These are phyloP conservation scores for Clonostachys solani DNA, from an alignment of 2,329 filamentous ascomycete species.

Conservation along the genomic window DNA sequence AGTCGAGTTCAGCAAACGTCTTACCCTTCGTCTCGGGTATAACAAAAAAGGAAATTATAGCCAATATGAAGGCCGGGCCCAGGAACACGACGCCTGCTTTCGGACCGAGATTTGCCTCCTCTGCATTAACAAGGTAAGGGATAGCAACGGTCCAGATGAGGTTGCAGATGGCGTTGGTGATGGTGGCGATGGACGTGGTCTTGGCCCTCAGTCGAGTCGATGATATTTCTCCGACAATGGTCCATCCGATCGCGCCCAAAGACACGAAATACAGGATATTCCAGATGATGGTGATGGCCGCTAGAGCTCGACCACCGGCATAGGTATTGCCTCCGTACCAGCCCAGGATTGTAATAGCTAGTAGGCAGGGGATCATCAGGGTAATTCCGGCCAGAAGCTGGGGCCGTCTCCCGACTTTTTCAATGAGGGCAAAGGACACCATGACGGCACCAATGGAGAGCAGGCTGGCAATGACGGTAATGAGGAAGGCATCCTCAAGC, in stretches of 20 bases:
- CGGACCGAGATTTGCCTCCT: not conserved
- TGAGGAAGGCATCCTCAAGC: slow-evolving; percentile 22
- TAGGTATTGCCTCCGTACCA: slow-evolving; percentile 21
- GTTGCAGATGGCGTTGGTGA: slow-evolving; percentile 2
- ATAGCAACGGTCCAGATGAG: slow-evolving; percentile 5
- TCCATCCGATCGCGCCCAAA: slow-evolving; percentile 4
- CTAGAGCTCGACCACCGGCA: slow-evolving; percentile 11
- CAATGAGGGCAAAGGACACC: slow-evolving; percentile 35
- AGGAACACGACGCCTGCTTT: not conserved
- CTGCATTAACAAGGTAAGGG: slow-evolving; percentile 5
- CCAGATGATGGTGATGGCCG: not conserved
- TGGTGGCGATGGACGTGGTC: slow-evolving; percentile 3
- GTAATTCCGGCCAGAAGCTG: slow-evolving; percentile 28
- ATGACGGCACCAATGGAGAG: slow-evolving; percentile 36
- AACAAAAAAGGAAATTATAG: not conserved
- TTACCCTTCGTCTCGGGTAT: slow-evolving; percentile 42
- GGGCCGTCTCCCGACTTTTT: slow-evolving; percentile 28
- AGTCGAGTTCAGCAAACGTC: slow-evolving; percentile 26
- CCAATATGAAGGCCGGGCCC: not conserved
- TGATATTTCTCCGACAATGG: not conserved
- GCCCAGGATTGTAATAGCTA: slow-evolving; percentile 38
- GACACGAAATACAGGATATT: slow-evolving; percentile 23
- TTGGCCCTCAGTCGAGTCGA: slow-evolving; percentile 3
- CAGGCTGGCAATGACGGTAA: slow-evolving; percentile 39
- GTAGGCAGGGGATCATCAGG: slow-evolving; percentile 29